Evolutionary conservation across 1,284 basidiomycete species (phyloP), one percentile per base, ranked within the genome.

Genomic region (Exobasidium rhododendri): DNA sequence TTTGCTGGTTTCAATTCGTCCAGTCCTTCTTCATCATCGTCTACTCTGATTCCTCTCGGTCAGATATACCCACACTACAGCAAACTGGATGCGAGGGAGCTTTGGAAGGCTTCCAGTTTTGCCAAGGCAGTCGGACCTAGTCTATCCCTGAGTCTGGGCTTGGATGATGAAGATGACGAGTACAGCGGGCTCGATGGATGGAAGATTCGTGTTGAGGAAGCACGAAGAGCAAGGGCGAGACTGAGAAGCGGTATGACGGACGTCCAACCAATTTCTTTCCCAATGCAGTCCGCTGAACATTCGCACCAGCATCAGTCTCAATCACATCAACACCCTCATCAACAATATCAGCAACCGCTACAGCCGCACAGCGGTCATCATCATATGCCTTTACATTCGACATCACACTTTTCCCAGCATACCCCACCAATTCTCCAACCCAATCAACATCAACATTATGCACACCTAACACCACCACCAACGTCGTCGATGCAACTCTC

Each of bases 141-240:
- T 30, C 26, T 58, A 14, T 32, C 35, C 14, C 32, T 56, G 13
- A 26, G 26, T 22, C 14, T 55, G 13, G 32, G 40, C 2, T 29
- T 55, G 20, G n/a, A 55, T 17, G 52, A 55, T 31, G 52, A 55
- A 44, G 52, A 55, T 6, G 52, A 55, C 4, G 52, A 55, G n/a
- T 11, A n/a, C 5, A 14, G 14, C 17, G 52, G 22, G 11, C 29
- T 14, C 22, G 3, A 35, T 4, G 4, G n/a, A 4, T 31, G 22
- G n/a, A 26, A 31, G 17, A 26, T 14, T 5, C 47, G 47, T 5
- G 24, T 55, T 43, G 52, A 55, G 22, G 52, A 55, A 17, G 52
- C 52, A 6, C 22, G 30, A 14, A 55, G 52, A 32, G 52, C 52
- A 30, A 50, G 47, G 26, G n/a, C 24, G 4, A 20, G 47, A 6